phyloP scores from a whole-genome alignment of 331 rosid genomes.

The Cydonia oblonga region DNA sequence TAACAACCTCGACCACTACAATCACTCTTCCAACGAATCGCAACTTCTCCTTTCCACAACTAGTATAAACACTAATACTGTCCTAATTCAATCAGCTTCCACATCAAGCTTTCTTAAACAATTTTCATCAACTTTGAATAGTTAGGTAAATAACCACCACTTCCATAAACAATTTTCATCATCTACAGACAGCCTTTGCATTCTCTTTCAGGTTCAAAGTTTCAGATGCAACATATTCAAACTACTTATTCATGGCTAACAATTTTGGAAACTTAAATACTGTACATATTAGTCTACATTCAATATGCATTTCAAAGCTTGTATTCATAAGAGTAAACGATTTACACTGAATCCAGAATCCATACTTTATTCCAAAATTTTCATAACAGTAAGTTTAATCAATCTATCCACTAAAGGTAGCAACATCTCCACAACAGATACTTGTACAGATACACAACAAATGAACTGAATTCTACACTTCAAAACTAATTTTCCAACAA shows the following conservation, averaged over 20 bases:
- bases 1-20: constrained; percentile 9
- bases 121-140: neutral
- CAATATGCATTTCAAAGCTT: neutral
- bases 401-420: neutral
- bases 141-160: neutral
- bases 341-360: neutral
- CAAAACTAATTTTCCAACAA: neutral
- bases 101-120: neutral
- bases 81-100: neutral
- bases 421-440: neutral
- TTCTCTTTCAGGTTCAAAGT: neutral
- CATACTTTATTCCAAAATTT: neutral
- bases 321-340: neutral
- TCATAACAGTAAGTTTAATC: neutral
- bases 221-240: constrained; percentile 3
- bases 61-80: neutral
- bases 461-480: neutral
- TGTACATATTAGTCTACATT: neutral
- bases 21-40: neutral
- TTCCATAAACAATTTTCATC: neutral
- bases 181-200: neutral
- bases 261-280: neutral
- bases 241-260: neutral
- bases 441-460: neutral
- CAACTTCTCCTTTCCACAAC: constrained; percentile 10